phyloP scores from a whole-genome alignment of 768 basidiomycete species.

The Tricholomella constricta region DNA sequence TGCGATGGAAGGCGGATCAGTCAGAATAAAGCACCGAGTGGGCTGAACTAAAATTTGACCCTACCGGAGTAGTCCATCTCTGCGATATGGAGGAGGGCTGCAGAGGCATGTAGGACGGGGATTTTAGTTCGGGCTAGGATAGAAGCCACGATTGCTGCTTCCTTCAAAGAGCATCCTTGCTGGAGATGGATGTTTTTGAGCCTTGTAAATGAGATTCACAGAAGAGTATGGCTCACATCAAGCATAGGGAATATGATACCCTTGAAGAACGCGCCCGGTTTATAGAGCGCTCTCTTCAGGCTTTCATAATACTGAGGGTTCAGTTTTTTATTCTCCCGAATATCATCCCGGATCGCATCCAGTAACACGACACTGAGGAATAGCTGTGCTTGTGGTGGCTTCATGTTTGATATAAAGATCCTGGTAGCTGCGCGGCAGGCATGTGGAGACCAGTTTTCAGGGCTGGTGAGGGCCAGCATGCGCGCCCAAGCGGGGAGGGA shows the following conservation, averaged over 20 bases:
- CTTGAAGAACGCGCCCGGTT: constrained; percentile 98
- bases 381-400: constrained; percentile 89
- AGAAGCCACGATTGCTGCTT: constrained; percentile 92
- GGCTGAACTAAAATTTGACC: constrained; percentile 2
- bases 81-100: constrained; percentile 89
- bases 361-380: constrained; percentile 91
- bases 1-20: constrained; percentile 15
- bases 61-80: constrained; percentile 95
- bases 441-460: constrained; percentile 94
- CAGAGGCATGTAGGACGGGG: constrained; percentile 95
- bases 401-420: constrained; percentile 96
- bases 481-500: constrained; percentile 96
- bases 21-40: neutral
- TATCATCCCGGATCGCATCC: constrained; percentile 88
- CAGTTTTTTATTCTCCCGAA: constrained; percentile 82
- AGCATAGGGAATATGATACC: constrained; percentile 95
- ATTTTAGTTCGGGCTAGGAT: constrained; percentile 89
- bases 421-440: constrained; percentile 92
- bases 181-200: constrained; percentile 17
- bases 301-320: constrained; percentile 93
- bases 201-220: neutral
- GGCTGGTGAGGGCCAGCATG: constrained; percentile 88
- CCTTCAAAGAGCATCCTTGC: constrained; percentile 86
- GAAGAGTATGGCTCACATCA: constrained; percentile 57
- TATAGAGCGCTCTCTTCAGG: constrained; percentile 90